A percentile compares a stretch with the other conserved stretches of the same genome.
These are phyloP conservation scores for Lasiodiplodia gonubiensis DNA, from an alignment of 2,329 filamentous ascomycete species.

Conservation along the genomic window DNA sequence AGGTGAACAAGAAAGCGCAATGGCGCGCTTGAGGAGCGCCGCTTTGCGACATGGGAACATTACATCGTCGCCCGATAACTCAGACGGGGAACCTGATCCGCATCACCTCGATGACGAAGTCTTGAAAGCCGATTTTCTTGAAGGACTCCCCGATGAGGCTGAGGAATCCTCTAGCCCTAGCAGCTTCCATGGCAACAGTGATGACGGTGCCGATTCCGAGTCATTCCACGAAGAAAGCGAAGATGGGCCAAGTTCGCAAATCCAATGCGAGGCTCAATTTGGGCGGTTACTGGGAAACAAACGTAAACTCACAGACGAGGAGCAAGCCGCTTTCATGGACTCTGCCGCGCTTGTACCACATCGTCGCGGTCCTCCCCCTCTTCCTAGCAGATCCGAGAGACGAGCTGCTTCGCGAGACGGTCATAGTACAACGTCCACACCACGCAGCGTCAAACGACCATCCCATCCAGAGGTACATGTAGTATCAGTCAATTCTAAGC, in stretches of 20 bases:
- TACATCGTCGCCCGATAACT: not conserved
- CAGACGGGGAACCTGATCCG: not conserved
- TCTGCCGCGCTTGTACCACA: not conserved
- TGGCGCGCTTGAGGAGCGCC: not conserved
- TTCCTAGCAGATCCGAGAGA: not conserved
- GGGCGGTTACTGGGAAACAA: not conserved
- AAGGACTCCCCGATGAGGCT: not conserved
- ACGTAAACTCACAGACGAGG: not conserved
- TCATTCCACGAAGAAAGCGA: not conserved
- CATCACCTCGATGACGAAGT: not conserved
- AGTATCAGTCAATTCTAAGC: not conserved
- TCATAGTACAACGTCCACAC: not conserved
- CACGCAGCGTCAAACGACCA: not conserved
- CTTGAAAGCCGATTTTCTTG: constrained; percentile 10
- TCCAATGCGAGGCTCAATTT: not conserved
- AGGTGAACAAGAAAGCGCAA: not conserved
- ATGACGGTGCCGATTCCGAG: not conserved
- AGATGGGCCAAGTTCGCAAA: not conserved
- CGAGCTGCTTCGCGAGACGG: not conserved
- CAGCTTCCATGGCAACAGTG: not conserved
- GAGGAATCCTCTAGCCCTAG: not conserved
- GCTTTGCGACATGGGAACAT: not conserved
- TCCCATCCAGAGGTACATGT: not conserved
- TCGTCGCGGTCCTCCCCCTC: not conserved
- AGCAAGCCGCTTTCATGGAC: constrained; percentile 1